Evolutionary conservation across 1,284 basidiomycete genomes (phyloP), one percentile per base, ranked within the genome.

Genomic region (Pholiota adiposa): DNA sequence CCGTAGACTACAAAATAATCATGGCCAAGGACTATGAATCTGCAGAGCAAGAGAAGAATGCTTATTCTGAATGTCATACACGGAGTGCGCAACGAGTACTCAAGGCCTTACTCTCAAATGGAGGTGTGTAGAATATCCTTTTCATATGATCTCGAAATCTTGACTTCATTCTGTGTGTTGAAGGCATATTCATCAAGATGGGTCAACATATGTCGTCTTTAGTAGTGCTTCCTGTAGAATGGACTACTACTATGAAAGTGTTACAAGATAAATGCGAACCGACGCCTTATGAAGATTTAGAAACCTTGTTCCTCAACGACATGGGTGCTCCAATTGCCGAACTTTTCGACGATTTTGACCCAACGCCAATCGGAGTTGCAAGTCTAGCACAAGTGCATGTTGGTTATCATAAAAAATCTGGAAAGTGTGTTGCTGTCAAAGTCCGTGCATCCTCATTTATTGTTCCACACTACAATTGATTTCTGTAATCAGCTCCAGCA

Each of bases 341-440:
- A 8, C 70, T 90, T 36, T 93, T 97, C 68, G 84, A 88, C 33
- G 87, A 94, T 60, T 97, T 99, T 71, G 88, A 98, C 66, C 86
- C 88, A 3, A 80, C 82, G n/a, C 97, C 97, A 9, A 92, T 99
- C 56, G 97, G 97, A 5, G 95, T 97, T 8, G 96, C 96, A 4
- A 96, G 89, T 70, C 78, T 99, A 33, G 97, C 96, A 6, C 97
- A 99, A 74, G 97, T 99, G 5, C 97, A 99, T 75, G 84, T 90
- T 18, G 97, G 91, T 0, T 82, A 79, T 6, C 88, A 95, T 65
- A 84, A 86, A 52, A 79, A 84, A 48, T 87, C 89, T 1, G 90
- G 92, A 1, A 82, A 83, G 67, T 76, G 80, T 46, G 94, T 97
- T n/a, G 97, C 97, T 11, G 90, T 99, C 60, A 99, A 99, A 77